Evolutionary conservation across 345 rosid species (phyloP), one percentile per base, ranked within the genome.

Genomic region (Populus pruinosa): DNA sequence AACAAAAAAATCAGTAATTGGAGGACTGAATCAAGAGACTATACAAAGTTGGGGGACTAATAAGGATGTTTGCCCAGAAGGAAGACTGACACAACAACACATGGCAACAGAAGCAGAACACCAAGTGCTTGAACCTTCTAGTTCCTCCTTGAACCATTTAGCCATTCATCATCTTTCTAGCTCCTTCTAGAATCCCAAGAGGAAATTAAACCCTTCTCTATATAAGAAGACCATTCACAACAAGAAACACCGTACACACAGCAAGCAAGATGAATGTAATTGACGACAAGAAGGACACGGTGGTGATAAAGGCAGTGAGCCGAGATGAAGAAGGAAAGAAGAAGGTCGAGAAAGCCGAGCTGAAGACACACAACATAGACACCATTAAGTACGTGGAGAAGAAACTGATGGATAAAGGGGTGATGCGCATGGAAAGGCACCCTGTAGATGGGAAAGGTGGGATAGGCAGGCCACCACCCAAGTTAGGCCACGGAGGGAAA

Each of bases 401-500:
- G 85, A 94, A 91, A 88, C 87, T 91, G 31, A 75, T 65, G 82
- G 91, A 90, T 69, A 91, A 93, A 80, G 98, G 97, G 4, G 74
- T 89, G 10, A 87, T 84, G 18, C 84, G 95, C 50, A 85, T 89
- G 97, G 98, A 94, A 5, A 84, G 97, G 5, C 98, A 89, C 78
- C 91, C 97, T 0, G 84, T 79, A 6, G 85, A 89, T 55, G 98
- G 98, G 12, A 63, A 78, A 2, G 77, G 77, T 1, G 87, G 93
- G 9, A 86, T 94, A 10, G 75, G 83, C 8, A 78, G 69, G 29
- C 91, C 85, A 1, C 91, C 98, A 2, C 85, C 93, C 0, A 94
- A 93, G 80, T 89, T 91, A 0, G 96, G 99, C 31, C 97, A 75
- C 78, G 96, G 97, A 0, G 98, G 99, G 7, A 94, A 94, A 84